A percentile compares a stretch with the other conserved stretches of the same genome.
Evolutionary conservation across 164 flowering plant species (phyloP).

Genomic region (Kingdonia uniflora): DNA sequence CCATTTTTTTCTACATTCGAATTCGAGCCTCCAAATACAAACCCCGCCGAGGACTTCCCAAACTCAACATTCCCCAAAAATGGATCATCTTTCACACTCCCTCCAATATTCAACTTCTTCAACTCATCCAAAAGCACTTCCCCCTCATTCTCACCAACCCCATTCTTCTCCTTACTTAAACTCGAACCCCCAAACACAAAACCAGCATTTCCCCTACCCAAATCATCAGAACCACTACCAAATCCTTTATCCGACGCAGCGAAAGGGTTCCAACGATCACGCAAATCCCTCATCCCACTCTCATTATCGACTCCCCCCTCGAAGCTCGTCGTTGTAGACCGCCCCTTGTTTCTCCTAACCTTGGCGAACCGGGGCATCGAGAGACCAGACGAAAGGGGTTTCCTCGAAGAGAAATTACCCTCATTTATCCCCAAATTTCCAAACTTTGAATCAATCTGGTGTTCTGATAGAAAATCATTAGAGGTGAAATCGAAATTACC

Average conservation of each 20-base stretch:
- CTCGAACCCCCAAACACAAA: constrained; percentile 23
- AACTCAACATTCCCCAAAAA: not conserved
- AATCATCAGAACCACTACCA: constrained; percentile 3
- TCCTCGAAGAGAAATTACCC: too few relatives aligned
- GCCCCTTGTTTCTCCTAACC: constrained; percentile 10
- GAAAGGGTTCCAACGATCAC: constrained; percentile 18
- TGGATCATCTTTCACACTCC: not conserved
- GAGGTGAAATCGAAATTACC: not conserved
- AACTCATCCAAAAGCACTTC: constrained; percentile 19
- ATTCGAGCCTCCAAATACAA: not conserved
- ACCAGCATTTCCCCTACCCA: not conserved
- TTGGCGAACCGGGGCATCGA: constrained; percentile 23
- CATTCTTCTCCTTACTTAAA: constrained; percentile 8
- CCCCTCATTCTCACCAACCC: constrained; percentile 3
- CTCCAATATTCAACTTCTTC: constrained; percentile 27
- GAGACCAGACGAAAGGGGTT: constrained; percentile 1
- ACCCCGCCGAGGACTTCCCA: too few relatives aligned
- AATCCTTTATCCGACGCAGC: constrained; percentile 7
- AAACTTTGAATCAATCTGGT: too few relatives aligned
- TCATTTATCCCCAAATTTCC: too few relatives aligned
- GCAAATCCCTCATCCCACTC: constrained; percentile 4
- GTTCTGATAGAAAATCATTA: not conserved
- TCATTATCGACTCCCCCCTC: not conserved
- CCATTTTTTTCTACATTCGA: not conserved
- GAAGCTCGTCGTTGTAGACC: not conserved